These are phyloP conservation scores for Talaromyces trachyspermus DNA, from an alignment of 495 filamentous ascomycete species.

Conservation along the genomic window DNA sequence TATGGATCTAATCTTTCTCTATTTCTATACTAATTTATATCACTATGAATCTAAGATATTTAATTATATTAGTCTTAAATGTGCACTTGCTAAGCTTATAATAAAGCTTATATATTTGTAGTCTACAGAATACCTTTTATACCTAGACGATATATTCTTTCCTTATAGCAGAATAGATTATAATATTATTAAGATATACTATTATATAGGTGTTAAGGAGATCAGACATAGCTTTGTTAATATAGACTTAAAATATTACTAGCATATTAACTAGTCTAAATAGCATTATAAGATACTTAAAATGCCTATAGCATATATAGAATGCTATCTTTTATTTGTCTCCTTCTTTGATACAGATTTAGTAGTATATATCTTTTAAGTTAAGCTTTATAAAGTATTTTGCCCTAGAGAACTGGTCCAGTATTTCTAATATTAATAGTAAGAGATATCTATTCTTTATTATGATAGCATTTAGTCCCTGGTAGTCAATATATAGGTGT, in stretches of 20 bases:
- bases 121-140: slow-evolving; percentile 8
- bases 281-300: slow-evolving; percentile 1
- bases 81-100: slow-evolving; percentile 19
- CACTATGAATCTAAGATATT: slow-evolving; percentile 21
- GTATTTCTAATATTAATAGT: slow-evolving; percentile 9
- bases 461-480: slow-evolving; percentile 32
- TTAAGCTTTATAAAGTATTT: slow-evolving; percentile 8
- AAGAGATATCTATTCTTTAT: slow-evolving; percentile 25
- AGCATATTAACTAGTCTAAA: background rate
- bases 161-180: slow-evolving; percentile 24
- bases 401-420: background rate
- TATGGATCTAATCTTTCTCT: slow-evolving; percentile 13
- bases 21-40: slow-evolving; percentile 13
- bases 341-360: background rate
- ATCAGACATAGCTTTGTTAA: slow-evolving; percentile 7
- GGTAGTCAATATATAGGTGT: slow-evolving; percentile 39
- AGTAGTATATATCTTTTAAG: slow-evolving; percentile 13
- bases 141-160: slow-evolving; percentile 18
- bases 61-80: slow-evolving; percentile 13
- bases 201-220: slow-evolving; percentile 12
- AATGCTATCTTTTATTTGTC: slow-evolving; percentile 1
- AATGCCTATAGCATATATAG: background rate
- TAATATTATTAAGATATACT: slow-evolving; percentile 29
- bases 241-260: background rate
- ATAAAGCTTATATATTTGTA: slow-evolving; percentile 11